Evolutionary conservation across 495 filamentous ascomycete genomes (phyloP).

Genomic region (Alectoria sarmentosa): DNA sequence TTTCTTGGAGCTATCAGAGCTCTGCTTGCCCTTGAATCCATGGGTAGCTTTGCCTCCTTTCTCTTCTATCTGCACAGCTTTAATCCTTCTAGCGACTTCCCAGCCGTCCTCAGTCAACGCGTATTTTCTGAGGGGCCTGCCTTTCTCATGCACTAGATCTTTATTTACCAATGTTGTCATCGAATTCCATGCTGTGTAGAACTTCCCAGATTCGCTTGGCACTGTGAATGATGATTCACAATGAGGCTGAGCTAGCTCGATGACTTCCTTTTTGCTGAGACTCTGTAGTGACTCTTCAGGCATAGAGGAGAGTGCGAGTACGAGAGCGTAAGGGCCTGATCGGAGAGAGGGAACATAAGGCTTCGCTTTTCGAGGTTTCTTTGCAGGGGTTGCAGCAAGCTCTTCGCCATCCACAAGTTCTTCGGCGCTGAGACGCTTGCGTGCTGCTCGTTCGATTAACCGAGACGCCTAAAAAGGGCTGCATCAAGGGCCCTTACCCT

Average conservation of each 20-base stretch:
- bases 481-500: background rate
- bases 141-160: constrained; percentile 66
- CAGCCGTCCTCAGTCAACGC: constrained; percentile 70
- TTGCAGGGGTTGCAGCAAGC: constrained; percentile 38
- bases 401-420: constrained; percentile 28
- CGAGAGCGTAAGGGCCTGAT: constrained; percentile 67
- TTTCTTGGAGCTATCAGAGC: background rate
- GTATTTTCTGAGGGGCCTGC: constrained; percentile 62
- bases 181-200: constrained; percentile 77
- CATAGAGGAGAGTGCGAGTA: constrained; percentile 58
- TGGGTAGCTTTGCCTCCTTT: background rate
- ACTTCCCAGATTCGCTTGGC: constrained; percentile 58
- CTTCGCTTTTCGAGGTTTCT: constrained; percentile 58
- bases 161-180: constrained; percentile 74
- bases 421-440: constrained; percentile 43
- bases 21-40: background rate
- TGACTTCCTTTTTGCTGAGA: constrained; percentile 61
- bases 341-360: constrained; percentile 65
- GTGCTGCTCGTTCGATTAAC: constrained; percentile 12
- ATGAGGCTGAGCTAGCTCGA: constrained; percentile 62
- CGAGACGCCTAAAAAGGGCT: background rate
- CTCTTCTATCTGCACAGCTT: constrained; percentile 29
- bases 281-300: constrained; percentile 48
- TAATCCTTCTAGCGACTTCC: constrained; percentile 66
- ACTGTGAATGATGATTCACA: constrained; percentile 71